Conservation (phyloP, 1,139 yeast genomes). For the Diutina siamensis region DNA sequence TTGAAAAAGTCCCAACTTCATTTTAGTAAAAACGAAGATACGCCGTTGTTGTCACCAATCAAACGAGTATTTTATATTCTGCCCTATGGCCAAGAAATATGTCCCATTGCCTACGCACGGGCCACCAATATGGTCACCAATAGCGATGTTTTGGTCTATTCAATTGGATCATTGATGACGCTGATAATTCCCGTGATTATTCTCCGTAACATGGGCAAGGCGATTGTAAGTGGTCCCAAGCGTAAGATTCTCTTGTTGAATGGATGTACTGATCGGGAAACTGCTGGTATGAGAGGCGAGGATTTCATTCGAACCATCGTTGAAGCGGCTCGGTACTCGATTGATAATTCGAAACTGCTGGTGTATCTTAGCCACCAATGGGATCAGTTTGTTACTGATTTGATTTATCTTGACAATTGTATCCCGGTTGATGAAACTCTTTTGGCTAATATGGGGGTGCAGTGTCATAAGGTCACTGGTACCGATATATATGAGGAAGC, state of each 20-base stretch:
- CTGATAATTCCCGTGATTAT: conserved; percentile 71
- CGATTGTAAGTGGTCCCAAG: conserved; percentile 27
- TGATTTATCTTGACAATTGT: conserved; percentile 38
- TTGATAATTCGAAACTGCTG: conserved; percentile 9
- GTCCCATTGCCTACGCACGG: conserved; percentile 62
- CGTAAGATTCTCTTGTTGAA: conserved; percentile 44
- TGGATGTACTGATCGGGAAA: conserved; percentile 69
- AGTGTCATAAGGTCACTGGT: conserved; percentile 34
- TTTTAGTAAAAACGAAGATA: conserved; percentile 44
- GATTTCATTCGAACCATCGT: conserved; percentile 47
- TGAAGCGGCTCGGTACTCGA: conserved; percentile 34
- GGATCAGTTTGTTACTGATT: conserved; percentile 41
- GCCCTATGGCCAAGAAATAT: conserved; percentile 80
- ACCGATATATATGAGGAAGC: conserved; percentile 6
- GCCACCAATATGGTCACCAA: conserved; percentile 42
- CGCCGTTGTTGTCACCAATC: conserved; percentile 67
- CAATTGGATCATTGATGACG: conserved; percentile 84
- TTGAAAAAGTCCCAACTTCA: conserved; percentile 62
- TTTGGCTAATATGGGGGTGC: conserved; percentile 30
- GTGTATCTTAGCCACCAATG: conserved; percentile 15
- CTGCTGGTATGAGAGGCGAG: conserved; percentile 50
- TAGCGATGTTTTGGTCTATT: conserved; percentile 53
- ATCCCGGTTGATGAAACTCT: conserved; percentile 34
- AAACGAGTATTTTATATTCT: conserved; percentile 68
- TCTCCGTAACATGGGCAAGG: conserved; percentile 60